Base-by-base conservation (phyloP, 176 grass and related monocot species). In the Pharus latifolius region DNA sequence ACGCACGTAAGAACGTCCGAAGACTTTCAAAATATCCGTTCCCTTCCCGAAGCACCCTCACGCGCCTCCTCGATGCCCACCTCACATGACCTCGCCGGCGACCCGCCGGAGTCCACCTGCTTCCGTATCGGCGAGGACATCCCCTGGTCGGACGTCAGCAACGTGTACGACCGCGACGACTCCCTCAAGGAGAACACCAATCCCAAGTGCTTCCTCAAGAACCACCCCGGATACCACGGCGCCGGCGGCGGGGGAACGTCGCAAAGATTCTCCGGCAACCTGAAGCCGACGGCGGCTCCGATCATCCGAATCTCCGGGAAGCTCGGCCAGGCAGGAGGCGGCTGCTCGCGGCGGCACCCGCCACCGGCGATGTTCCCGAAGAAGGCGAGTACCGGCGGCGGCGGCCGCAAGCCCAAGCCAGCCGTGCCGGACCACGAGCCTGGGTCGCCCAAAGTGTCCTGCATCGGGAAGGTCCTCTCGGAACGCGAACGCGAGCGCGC, bases 141-240 rank as follows among this genome's bases (percentile, higher is more conserved):
- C 58, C 58, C 86, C 31, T 94, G 96, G 96, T 80, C 72, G 3
- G 96, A 82, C 54, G 54, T 80, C 62, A 66, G 23, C 62, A 73
- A 70, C 67, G 81, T 92, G 6, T 99, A 91, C 70, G 90, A 88
- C 52, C 90, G 90, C 16, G 95, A 99, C 10, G 82, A 91, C n/a
- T 99, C 95, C 0, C 80, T 88, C 25, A 99, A 86, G 80, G 95
- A 86, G 53, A 91, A 72, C 87, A 99, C 95, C 55, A 99, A 99
- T 47, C 95, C 95, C 7, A 99, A 99, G 78, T 85, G 79, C 56
- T 26, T 86, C 60, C 54, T 40, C 71, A 87, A 63, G 72, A 83
- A 67, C 73, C 25, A 49, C 55, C 53, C 26, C 0, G 44, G 1
- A 54, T 16, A 16, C 49, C 1, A 24, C 64, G 19, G 7, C 22